Conservation (phyloP, 1,284 basidiomycete genomes). For the Wallemia hederae region DNA sequence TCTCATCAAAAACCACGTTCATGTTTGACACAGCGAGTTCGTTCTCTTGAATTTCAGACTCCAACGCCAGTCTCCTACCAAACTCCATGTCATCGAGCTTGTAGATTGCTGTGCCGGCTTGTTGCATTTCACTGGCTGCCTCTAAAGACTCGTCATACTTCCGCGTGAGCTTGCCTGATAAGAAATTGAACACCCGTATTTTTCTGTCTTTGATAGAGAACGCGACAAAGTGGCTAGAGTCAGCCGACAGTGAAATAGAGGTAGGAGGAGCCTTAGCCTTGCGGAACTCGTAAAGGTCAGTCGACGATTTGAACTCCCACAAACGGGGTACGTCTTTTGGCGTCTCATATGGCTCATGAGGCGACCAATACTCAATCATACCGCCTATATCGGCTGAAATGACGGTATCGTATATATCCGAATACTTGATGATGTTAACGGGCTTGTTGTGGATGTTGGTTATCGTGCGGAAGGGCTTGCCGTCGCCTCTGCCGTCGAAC, state of each 20-base stretch:
- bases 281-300: conserved; percentile 93
- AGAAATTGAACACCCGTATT: conserved; percentile 74
- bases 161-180: conserved; percentile 60
- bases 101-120: conserved; percentile 64
- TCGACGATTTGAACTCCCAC: conserved; percentile 72
- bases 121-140: conserved; percentile 89
- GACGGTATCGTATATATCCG: conserved; percentile 61
- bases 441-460: conserved; percentile 53
- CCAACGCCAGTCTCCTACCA: conserved; percentile 68
- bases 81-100: conserved; percentile 98
- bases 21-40: conserved; percentile 37
- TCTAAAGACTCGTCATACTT: conserved; percentile 82
- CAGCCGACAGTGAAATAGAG: conserved; percentile 66
- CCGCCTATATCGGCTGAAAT: conserved; percentile 82
- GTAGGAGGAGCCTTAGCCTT: conserved; percentile 83
- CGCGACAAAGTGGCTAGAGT: conserved; percentile 60
- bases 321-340: conserved; percentile 47
- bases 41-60: conserved; percentile 63
- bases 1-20: conserved; percentile 88
- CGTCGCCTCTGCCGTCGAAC: conserved; percentile 72
- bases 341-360: conserved; percentile 50
- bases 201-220: conserved; percentile 76
- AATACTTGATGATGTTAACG: conserved; percentile 85
- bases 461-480: conserved; percentile 40
- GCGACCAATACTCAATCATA: conserved; percentile 91